Percentiles rank a stretch among this genome's conserved stretches.
phyloP scores from a whole-genome alignment of 2,329 filamentous ascomycete species.

The Neophaeococcomyces mojaviensis region DNA sequence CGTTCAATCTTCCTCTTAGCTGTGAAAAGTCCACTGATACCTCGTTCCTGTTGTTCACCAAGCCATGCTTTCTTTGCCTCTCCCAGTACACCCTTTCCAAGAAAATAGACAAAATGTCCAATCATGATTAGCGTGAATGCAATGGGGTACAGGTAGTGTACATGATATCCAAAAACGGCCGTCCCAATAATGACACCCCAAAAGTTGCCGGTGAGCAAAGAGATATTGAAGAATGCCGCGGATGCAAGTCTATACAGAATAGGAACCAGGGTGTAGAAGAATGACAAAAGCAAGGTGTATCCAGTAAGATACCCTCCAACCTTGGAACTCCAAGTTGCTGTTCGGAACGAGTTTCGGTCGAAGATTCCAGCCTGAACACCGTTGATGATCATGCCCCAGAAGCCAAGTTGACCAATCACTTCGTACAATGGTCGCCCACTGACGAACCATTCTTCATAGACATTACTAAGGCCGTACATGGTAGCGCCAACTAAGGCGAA shows the following conservation, averaged over 20 bases:
- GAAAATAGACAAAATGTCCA: conserved; percentile 79
- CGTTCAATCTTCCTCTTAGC: conserved; percentile 63
- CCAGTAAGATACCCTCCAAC: conserved; percentile 80
- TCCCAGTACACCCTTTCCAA: conserved; percentile 71
- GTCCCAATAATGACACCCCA: conserved; percentile 94
- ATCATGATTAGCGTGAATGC: conserved; percentile 89
- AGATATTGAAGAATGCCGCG: conserved; percentile 95
- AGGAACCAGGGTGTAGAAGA: conserved; percentile 85
- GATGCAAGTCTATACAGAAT: conserved; percentile 81
- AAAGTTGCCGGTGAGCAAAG: conserved; percentile 86
- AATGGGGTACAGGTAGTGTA: conserved; percentile 91
- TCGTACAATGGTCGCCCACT: conserved; percentile 81
- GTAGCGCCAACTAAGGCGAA: conserved; percentile 85
- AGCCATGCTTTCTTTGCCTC: conserved; percentile 95
- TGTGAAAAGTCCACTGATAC: conserved; percentile 73
- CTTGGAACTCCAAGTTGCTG: conserved; percentile 56
- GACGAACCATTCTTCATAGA: conserved; percentile 91
- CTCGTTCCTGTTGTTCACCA: conserved; percentile 73
- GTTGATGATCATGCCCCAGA: conserved; percentile 86
- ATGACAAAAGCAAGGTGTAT: conserved; percentile 71
- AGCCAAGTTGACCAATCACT: conserved; percentile 80
- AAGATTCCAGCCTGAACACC: conserved; percentile 87
- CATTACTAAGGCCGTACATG: conserved; percentile 84
- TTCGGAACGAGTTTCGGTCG: conserved; percentile 65
- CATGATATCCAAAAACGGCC: conserved; percentile 67